phyloP scores from a whole-genome alignment of 768 basidiomycete species.

The Boletus subcaerulescens region DNA sequence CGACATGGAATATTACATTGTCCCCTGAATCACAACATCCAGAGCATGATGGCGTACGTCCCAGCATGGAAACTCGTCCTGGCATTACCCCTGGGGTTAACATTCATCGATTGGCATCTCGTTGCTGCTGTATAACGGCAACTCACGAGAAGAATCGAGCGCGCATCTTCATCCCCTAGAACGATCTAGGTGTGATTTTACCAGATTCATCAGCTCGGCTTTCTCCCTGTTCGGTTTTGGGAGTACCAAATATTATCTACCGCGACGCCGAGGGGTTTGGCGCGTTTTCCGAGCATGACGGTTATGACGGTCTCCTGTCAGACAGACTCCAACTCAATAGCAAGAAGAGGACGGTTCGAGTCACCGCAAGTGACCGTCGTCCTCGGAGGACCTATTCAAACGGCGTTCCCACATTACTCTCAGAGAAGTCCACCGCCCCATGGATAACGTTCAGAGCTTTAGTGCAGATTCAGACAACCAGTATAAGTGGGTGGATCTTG shows the following conservation, averaged over 20 bases:
- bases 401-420: constrained; percentile 7
- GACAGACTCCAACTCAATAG: constrained; percentile 1
- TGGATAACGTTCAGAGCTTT: background rate
- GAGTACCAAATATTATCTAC: background rate
- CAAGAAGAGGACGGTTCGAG: background rate
- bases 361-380: constrained; percentile 1
- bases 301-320: background rate
- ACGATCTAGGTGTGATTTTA: constrained; percentile 7
- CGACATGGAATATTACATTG: background rate
- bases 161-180: background rate
- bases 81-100: background rate
- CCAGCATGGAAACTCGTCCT: background rate
- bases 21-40: background rate
- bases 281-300: constrained; percentile 1
- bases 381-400: constrained; percentile 13
- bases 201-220: constrained; percentile 10
- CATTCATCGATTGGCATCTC: background rate
- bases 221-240: constrained; percentile 5
- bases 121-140: background rate
- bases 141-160: background rate
- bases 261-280: background rate
- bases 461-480: background rate
- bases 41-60: background rate
- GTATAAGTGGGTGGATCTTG: constrained; percentile 2
- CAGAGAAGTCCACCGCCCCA: constrained; percentile 3